Percentiles rank a stretch among this genome's conserved stretches.
Conservation (phyloP, 1,284 basidiomycete species). For the Cerrena zonata region DNA sequence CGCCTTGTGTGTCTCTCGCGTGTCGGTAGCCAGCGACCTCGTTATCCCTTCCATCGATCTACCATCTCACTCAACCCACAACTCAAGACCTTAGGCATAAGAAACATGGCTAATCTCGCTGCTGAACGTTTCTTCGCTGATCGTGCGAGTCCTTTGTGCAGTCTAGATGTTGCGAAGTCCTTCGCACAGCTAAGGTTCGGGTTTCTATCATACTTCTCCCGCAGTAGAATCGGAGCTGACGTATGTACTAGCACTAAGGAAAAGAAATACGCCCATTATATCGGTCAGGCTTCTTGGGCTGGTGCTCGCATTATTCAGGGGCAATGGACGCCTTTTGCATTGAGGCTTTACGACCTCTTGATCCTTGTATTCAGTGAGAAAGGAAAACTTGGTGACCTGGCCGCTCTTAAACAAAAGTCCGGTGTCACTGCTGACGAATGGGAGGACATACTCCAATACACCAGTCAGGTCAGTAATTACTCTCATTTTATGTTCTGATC, state of each 20-base stretch:
- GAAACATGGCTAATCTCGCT: slow-evolving; percentile 32
- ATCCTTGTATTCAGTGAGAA: slow-evolving; percentile 61
- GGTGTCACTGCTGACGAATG: slow-evolving; percentile 57
- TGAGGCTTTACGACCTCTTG: slow-evolving; percentile 63
- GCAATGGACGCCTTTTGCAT: slow-evolving; percentile 67
- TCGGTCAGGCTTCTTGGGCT: slow-evolving; percentile 70
- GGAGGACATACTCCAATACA: slow-evolving; percentile 64
- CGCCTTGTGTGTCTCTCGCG: background rate
- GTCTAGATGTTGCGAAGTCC: slow-evolving; percentile 57
- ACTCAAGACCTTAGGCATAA: background rate
- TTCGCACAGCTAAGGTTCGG: slow-evolving; percentile 63
- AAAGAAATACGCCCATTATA: slow-evolving; percentile 70
- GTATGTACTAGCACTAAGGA: slow-evolving; percentile 54
- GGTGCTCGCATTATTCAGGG: slow-evolving; percentile 77
- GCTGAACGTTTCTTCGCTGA: slow-evolving; percentile 70
- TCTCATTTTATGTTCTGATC: background rate
- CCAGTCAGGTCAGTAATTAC: slow-evolving; percentile 50
- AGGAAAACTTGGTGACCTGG: slow-evolving; percentile 54
- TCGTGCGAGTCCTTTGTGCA: slow-evolving; percentile 59
- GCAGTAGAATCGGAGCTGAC: too few relatives aligned
- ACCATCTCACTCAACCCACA: background rate
- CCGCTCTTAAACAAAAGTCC: slow-evolving; percentile 45
- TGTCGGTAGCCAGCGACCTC: background rate
- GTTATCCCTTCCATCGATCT: background rate
- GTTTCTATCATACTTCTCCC: background rate